Evolutionary conservation across 768 basidiomycete genomes (phyloP).

Genomic region (Tricholoma hemisulphureum): DNA sequence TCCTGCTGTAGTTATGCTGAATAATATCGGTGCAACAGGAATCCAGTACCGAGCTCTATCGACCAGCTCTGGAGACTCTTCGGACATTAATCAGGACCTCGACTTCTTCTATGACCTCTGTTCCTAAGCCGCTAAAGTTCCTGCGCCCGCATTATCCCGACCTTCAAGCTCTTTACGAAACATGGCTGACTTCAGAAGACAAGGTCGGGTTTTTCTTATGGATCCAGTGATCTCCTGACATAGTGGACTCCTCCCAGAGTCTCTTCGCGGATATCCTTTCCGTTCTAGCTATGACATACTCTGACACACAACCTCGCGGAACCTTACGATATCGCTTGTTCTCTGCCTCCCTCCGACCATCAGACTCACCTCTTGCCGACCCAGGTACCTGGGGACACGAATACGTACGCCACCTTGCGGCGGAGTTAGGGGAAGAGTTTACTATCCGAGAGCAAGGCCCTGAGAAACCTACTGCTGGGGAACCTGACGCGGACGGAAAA

Average conservation of each 20-base stretch:
- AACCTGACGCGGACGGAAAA: slow-evolving; percentile 27
- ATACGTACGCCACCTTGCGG: slow-evolving; percentile 94
- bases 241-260: slow-evolving; percentile 48
- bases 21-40: slow-evolving; percentile 58
- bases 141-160: slow-evolving; percentile 91
- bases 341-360: slow-evolving; percentile 65
- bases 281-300: slow-evolving; percentile 99
- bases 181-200: slow-evolving; percentile 76
- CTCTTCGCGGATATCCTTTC: slow-evolving; percentile 97
- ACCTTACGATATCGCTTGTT: slow-evolving; percentile 92
- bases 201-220: slow-evolving; percentile 46
- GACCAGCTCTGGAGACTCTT: slow-evolving; percentile 89
- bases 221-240: background rate
- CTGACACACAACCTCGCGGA: slow-evolving; percentile 94
- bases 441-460: slow-evolving; percentile 57
- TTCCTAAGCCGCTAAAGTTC: slow-evolving; percentile 98
- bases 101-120: slow-evolving; percentile 98
- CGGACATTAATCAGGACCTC: slow-evolving; percentile 93
- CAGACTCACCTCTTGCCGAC: slow-evolving; percentile 69
- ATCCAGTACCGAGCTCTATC: slow-evolving; percentile 78
- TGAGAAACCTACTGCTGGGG: slow-evolving; percentile 24
- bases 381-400: slow-evolving; percentile 99
- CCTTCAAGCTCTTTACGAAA: slow-evolving; percentile 79
- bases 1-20: slow-evolving; percentile 13
- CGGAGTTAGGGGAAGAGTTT: slow-evolving; percentile 95